These are phyloP conservation scores for Chaetomium strumarium DNA, from an alignment of 2,329 filamentous ascomycete species.

Conservation along the genomic window DNA sequence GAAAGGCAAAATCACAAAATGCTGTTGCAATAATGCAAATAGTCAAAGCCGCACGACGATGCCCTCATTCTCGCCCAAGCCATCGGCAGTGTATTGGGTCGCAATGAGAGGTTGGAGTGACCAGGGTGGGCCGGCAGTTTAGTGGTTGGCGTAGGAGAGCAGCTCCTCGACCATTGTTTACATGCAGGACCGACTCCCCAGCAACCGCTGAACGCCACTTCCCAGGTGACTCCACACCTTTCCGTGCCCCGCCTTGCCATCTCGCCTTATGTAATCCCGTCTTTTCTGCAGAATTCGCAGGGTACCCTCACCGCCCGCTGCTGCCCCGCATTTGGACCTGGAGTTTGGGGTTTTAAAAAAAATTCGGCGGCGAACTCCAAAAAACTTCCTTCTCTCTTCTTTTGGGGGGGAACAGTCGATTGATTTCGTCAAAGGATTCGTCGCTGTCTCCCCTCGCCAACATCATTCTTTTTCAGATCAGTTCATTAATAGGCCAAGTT, in stretches of 20 bases:
- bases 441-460: slow-evolving; percentile 24
- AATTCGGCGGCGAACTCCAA: slow-evolving; percentile 16
- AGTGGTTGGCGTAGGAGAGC: slow-evolving; percentile 15
- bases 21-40: slow-evolving; percentile 11
- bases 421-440: slow-evolving; percentile 17
- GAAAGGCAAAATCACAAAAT: slow-evolving; percentile 13
- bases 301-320: slow-evolving; percentile 19
- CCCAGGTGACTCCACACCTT: not conserved
- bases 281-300: not conserved
- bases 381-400: slow-evolving; percentile 22
- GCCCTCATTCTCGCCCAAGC: slow-evolving; percentile 19
- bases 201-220: slow-evolving; percentile 11
- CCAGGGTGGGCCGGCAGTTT: slow-evolving; percentile 20
- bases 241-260: too few species aligned
- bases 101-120: slow-evolving; percentile 13
- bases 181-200: slow-evolving; percentile 18
- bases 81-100: slow-evolving; percentile 15
- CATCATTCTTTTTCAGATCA: slow-evolving; percentile 7
- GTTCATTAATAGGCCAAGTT: slow-evolving; percentile 7
- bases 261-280: not conserved
- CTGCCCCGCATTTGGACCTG: slow-evolving; percentile 19
- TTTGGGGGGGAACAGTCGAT: slow-evolving; percentile 27
- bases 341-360: slow-evolving; percentile 20
- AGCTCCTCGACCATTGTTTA: slow-evolving; percentile 20
- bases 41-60: slow-evolving; percentile 13